Conservation (phyloP, 148 eudicot species). For the Amaranthus hypochondriacus region DNA sequence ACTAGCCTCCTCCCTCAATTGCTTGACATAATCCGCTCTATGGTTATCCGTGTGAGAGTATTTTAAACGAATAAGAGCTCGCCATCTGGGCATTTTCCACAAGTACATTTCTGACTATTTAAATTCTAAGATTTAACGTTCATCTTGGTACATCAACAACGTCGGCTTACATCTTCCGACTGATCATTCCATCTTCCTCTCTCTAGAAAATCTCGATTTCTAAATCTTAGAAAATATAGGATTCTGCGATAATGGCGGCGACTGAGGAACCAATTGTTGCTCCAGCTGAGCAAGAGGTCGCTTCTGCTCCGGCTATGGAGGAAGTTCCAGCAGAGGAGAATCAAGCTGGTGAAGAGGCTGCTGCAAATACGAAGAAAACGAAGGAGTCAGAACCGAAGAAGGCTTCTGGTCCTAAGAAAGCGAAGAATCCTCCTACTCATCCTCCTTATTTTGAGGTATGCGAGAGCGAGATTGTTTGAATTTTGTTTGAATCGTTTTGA, state of each 20-base stretch:
- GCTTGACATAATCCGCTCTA: not conserved
- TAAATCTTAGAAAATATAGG: conserved; percentile 15
- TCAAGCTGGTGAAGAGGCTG: conserved; percentile 23
- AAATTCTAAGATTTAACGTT: conserved; percentile 25
- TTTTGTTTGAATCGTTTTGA: not conserved
- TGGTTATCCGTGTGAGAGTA: no score
- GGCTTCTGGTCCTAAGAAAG: conserved; percentile 21
- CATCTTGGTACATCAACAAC: conserved; percentile 15
- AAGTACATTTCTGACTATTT: conserved; percentile 42
- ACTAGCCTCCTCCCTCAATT: not conserved
- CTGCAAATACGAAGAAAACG: conserved; percentile 26
- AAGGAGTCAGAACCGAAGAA: conserved; percentile 38
- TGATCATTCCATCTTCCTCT: not conserved
- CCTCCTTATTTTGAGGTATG: conserved; percentile 54
- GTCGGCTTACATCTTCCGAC: conserved; percentile 10
- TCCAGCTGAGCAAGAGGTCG: conserved; percentile 24
- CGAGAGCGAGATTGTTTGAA: not conserved
- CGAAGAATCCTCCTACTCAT: conserved; percentile 32
- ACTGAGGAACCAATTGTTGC: conserved; percentile 41
- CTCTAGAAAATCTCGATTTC: conserved; percentile 6
- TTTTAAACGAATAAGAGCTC: conserved; percentile 21
- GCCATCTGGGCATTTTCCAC: conserved; percentile 17
- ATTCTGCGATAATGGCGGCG: conserved; percentile 38
- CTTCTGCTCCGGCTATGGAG: conserved; percentile 14
- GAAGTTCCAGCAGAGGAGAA: conserved; percentile 25